A percentile compares a stretch with the other conserved stretches of the same genome.
Evolutionary conservation across 192 early-diverging fungal species (phyloP).

Genomic region (Linnemannia schmuckeri): DNA sequence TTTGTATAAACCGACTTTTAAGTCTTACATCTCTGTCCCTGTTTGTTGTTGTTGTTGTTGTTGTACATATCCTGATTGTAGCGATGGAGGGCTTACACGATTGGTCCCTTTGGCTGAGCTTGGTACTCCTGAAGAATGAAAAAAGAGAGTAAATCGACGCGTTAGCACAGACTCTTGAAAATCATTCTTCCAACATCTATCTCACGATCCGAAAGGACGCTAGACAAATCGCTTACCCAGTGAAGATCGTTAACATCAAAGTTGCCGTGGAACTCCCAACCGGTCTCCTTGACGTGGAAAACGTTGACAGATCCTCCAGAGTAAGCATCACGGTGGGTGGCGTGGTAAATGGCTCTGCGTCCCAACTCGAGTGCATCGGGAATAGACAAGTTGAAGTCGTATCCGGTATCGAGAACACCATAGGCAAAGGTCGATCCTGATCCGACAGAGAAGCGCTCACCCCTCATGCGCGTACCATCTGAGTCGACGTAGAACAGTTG

Average conservation of each 20-base stretch:
- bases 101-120: slow-evolving; percentile 47
- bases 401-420: slow-evolving; percentile 94
- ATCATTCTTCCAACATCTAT: neutral
- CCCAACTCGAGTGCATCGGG: slow-evolving; percentile 94
- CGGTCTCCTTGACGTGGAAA: slow-evolving; percentile 92
- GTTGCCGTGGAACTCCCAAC: slow-evolving; percentile 89
- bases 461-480: slow-evolving; percentile 90
- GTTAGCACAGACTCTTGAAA: neutral
- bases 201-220: neutral
- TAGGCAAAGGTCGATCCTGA: slow-evolving; percentile 99
- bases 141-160: neutral
- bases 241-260: slow-evolving; percentile 90
- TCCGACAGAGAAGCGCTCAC: slow-evolving; percentile 95
- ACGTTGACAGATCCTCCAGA: slow-evolving; percentile 90
- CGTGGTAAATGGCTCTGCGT: slow-evolving; percentile 94
- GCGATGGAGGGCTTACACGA: slow-evolving; percentile 22
- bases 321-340: slow-evolving; percentile 93
- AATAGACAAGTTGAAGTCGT: slow-evolving; percentile 82
- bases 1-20: neutral
- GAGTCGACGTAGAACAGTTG: slow-evolving; percentile 97
- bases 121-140: slow-evolving; percentile 26
- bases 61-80: slow-evolving; percentile 18
- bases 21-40: neutral
- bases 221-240: slow-evolving; percentile 59
- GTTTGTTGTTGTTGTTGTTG: slow-evolving; percentile 12